Evolutionary conservation across 225 moss, liverwort and hornwort species (phyloP).

Genomic region (Polytrichum formosum): DNA sequence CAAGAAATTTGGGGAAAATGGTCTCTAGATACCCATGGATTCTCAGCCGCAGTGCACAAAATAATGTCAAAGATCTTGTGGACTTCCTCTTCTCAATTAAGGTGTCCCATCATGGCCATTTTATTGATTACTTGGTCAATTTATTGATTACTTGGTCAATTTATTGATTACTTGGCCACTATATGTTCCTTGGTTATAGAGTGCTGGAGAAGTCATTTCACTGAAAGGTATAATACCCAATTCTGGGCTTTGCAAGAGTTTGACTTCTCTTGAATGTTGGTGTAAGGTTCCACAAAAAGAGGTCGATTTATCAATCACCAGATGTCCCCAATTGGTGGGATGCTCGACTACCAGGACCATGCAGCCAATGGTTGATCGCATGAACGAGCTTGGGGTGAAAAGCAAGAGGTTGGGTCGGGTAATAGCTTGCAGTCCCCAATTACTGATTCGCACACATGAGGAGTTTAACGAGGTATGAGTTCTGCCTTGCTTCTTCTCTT

Average conservation of each 20-base stretch:
- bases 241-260: slow-evolving; percentile 6
- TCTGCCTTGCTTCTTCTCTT: background rate
- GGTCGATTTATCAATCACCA: slow-evolving; percentile 79
- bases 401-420: slow-evolving; percentile 87
- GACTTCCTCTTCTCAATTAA: slow-evolving; percentile 69
- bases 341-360: slow-evolving; percentile 57
- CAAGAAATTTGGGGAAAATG: slow-evolving; percentile 84
- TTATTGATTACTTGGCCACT: background rate
- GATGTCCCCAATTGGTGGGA: slow-evolving; percentile 80
- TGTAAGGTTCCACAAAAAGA: slow-evolving; percentile 76
- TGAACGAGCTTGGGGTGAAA: slow-evolving; percentile 70
- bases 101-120: slow-evolving; percentile 36
- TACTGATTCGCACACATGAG: slow-evolving; percentile 55
- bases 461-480: slow-evolving; percentile 73
- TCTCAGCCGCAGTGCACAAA: slow-evolving; percentile 63
- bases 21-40: slow-evolving; percentile 90
- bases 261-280: slow-evolving; percentile 21
- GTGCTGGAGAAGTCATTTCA: background rate
- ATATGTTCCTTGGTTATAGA: background rate
- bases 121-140: background rate
- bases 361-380: slow-evolving; percentile 70
- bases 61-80: slow-evolving; percentile 62
- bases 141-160: background rate
- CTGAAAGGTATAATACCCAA: background rate
- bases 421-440: slow-evolving; percentile 74